These are phyloP conservation scores for Haplographium delicatum DNA, from an alignment of 495 filamentous ascomycete genomes.

Conservation along the genomic window DNA sequence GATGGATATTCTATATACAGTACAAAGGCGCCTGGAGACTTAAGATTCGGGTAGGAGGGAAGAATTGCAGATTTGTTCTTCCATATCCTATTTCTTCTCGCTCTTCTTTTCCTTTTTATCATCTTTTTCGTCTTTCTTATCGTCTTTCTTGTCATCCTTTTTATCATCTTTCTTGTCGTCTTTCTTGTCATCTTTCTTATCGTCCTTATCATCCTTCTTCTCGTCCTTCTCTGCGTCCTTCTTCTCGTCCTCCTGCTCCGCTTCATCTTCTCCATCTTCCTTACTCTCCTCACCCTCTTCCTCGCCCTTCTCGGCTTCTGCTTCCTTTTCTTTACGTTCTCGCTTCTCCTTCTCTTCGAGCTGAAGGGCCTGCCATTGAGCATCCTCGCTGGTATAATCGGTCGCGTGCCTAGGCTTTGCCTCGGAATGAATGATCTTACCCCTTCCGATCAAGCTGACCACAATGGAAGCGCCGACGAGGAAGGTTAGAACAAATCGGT, in stretches of 20 bases:
- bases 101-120: neutral
- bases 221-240: conserved; percentile 23
- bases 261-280: conserved; percentile 27
- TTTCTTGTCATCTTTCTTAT: conserved; percentile 28
- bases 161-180: conserved; percentile 10
- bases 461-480: conserved; percentile 84
- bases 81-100: no score
- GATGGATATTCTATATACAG: no score
- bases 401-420: conserved; percentile 39
- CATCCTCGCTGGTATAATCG: conserved; percentile 61
- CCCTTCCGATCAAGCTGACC: conserved; percentile 78
- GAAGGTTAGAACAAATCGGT: conserved; percentile 94
- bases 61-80: neutral
- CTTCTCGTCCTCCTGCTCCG: conserved; percentile 26
- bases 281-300: conserved; percentile 32
- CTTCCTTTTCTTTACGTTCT: conserved; percentile 36
- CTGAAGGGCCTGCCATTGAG: conserved; percentile 50
- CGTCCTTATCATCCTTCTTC: conserved; percentile 24
- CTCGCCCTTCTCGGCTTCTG: conserved; percentile 35
- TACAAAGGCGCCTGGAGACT: neutral
- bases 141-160: conserved; percentile 3
- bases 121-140: conserved; percentile 1
- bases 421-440: conserved; percentile 64
- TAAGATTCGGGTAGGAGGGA: neutral
- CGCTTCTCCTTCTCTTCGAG: conserved; percentile 56